Percentiles rank a stretch among this genome's conserved stretches.
Conservation (phyloP, 768 basidiomycete genomes). For the Gymnopilus junonius region DNA sequence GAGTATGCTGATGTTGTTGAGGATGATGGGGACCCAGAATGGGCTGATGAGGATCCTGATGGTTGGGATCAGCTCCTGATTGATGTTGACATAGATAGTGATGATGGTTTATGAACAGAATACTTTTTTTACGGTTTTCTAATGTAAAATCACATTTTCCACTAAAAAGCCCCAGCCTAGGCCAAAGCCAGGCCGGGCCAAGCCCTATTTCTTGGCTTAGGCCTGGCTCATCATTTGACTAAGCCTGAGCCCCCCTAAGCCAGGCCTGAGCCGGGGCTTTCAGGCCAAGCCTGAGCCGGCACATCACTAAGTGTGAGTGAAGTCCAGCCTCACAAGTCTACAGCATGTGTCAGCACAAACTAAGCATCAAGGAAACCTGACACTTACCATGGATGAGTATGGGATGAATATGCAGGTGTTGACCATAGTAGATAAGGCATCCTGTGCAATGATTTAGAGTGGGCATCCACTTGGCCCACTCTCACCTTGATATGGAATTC, state of each 20-base stretch:
- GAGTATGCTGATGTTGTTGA: background rate
- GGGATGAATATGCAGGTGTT: too few species aligned
- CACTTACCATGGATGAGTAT: too few species aligned
- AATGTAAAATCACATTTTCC: too few species aligned
- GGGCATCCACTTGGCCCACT: too few species aligned
- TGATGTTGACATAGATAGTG: background rate
- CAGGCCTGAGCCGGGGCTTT: constrained; percentile 29
- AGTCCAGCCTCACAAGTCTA: too few species aligned
- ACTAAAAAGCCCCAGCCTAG: too few species aligned
- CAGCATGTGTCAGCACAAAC: too few species aligned
- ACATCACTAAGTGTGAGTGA: constrained; percentile 14
- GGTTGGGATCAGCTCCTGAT: background rate
- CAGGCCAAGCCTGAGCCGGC: constrained; percentile 20
- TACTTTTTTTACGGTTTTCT: background rate
- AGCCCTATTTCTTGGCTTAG: background rate
- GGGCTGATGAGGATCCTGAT: background rate
- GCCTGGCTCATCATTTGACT: background rate
- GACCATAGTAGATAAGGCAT: too few species aligned
- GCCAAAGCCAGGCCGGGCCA: background rate
- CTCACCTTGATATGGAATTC: too few species aligned
- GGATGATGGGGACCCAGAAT: background rate
- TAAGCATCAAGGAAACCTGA: too few species aligned
- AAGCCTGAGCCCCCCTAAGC: constrained; percentile 28
- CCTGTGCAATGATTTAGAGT: too few species aligned
- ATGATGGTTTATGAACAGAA: too few species aligned